Evolutionary conservation across 148 eudicot genomes (phyloP).

Genomic region (Fallopia convolvulus): DNA sequence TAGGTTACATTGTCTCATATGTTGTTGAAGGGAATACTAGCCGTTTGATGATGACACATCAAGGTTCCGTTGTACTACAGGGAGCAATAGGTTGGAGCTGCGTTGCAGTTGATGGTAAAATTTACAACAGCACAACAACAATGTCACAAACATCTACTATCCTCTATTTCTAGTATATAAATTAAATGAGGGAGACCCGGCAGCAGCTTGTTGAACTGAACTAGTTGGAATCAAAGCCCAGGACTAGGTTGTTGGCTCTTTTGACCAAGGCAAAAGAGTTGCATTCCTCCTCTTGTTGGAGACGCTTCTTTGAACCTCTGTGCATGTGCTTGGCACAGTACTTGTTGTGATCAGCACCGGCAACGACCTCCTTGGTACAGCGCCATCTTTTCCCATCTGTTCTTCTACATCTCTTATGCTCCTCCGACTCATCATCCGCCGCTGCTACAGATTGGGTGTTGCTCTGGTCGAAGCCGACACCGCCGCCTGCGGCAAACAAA

Average conservation of each 20-base stretch:
- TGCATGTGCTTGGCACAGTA: conserved; percentile 11
- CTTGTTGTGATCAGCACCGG: conserved; percentile 7
- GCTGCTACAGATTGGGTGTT: background rate
- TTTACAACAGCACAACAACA: background rate
- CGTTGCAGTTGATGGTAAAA: too few relatives aligned
- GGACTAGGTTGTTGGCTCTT: background rate
- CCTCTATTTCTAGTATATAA: background rate
- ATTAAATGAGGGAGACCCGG: background rate
- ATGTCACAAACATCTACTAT: background rate
- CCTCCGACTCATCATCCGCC: background rate
- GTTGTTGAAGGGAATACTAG: too few relatives aligned
- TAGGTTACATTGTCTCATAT: too few relatives aligned
- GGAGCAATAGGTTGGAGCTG: too few relatives aligned
- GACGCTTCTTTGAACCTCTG: conserved; percentile 6
- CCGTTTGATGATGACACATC: too few relatives aligned
- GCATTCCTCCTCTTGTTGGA: background rate
- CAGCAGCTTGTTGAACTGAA: background rate
- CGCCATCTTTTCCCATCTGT: conserved; percentile 11
- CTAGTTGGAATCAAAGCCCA: conserved; percentile 3
- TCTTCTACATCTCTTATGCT: background rate
- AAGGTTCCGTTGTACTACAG: too few relatives aligned
- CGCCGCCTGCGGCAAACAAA: background rate
- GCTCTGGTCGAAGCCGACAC: background rate
- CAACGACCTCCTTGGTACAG: conserved; percentile 4
- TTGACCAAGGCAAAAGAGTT: conserved; percentile 3